A percentile compares a stretch with the other conserved stretches of the same genome.
phyloP scores from a whole-genome alignment of 352 stramenopile species.

The Phytophthora quininea region DNA sequence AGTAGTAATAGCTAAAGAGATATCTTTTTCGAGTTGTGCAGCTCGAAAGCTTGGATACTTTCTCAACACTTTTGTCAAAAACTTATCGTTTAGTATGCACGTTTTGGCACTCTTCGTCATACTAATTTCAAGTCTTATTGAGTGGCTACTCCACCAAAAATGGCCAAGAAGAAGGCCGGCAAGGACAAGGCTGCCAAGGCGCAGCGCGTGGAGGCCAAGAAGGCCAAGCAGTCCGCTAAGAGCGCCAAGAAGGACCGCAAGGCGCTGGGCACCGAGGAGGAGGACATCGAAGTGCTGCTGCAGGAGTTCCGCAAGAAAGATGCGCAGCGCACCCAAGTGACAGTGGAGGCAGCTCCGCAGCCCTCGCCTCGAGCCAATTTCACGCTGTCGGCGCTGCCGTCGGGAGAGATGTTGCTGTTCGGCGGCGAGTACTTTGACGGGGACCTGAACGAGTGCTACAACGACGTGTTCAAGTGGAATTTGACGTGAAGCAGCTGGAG shows the following conservation, averaged over 20 bases:
- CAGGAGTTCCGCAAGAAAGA: slow-evolving; percentile 85
- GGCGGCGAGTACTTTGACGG: slow-evolving; percentile 98
- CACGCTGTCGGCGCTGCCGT: slow-evolving; percentile 71
- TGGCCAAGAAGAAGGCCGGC: slow-evolving; percentile 76
- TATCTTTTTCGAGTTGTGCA: too few relatives aligned
- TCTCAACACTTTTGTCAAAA: too few relatives aligned
- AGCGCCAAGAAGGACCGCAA: slow-evolving; percentile 84
- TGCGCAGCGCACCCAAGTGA: slow-evolving; percentile 68
- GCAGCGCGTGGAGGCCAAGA: slow-evolving; percentile 81
- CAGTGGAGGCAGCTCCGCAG: slow-evolving; percentile 54
- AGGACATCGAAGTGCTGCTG: slow-evolving; percentile 84
- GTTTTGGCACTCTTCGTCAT: not conserved
- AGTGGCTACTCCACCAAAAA: slow-evolving; percentile 13
- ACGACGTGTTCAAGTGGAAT: slow-evolving; percentile 96
- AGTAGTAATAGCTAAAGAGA: too few relatives aligned
- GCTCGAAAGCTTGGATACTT: too few relatives aligned
- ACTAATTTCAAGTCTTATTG: not conserved
- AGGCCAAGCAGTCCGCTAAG: slow-evolving; percentile 81
- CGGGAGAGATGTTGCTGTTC: slow-evolving; percentile 92
- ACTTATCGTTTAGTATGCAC: not conserved
- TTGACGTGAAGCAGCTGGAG: slow-evolving; percentile 45
- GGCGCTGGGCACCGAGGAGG: slow-evolving; percentile 71
- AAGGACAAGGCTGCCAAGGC: slow-evolving; percentile 82
- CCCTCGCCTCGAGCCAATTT: slow-evolving; percentile 82
- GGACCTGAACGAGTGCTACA: slow-evolving; percentile 95